phyloP scores from a whole-genome alignment of 2,329 filamentous ascomycete genomes.

The Cladosporium austrohemisphaericum region DNA sequence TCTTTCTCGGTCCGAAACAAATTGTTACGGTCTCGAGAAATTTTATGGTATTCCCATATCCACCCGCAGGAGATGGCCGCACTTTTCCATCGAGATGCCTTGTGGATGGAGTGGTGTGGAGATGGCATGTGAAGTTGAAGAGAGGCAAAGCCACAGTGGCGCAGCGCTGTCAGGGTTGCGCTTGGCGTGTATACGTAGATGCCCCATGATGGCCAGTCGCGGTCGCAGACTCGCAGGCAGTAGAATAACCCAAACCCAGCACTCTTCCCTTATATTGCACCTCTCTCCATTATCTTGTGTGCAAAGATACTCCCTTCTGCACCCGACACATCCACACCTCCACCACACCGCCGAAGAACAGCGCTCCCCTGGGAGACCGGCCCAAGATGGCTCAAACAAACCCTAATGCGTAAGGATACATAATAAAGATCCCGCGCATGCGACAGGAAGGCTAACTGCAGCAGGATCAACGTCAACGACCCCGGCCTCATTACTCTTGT shows the following conservation, averaged over 20 bases:
- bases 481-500: conserved; percentile 74
- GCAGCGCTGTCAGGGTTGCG: too few relatives aligned
- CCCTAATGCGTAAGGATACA: conserved; percentile 28
- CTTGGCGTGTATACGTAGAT: conserved; percentile 13
- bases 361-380: conserved; percentile 14
- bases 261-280: not conserved
- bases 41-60: too few relatives aligned
- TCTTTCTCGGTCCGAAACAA: not conserved
- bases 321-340: too few relatives aligned
- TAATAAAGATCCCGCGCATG: not conserved
- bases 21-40: not conserved
- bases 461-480: conserved; percentile 69
- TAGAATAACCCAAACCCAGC: conserved; percentile 7
- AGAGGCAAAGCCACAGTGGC: too few relatives aligned
- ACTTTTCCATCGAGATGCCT: too few relatives aligned
- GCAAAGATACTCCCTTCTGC: too few relatives aligned
- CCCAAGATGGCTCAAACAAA: conserved; percentile 31
- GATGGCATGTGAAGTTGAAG: too few relatives aligned
- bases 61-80: too few relatives aligned
- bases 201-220: not conserved
- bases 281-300: too few relatives aligned
- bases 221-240: conserved; percentile 9
- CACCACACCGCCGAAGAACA: too few relatives aligned
- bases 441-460: conserved; percentile 10
- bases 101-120: too few relatives aligned